Base-by-base conservation (phyloP, 257 asterid genomes). In the Verbascum thapsus region DNA sequence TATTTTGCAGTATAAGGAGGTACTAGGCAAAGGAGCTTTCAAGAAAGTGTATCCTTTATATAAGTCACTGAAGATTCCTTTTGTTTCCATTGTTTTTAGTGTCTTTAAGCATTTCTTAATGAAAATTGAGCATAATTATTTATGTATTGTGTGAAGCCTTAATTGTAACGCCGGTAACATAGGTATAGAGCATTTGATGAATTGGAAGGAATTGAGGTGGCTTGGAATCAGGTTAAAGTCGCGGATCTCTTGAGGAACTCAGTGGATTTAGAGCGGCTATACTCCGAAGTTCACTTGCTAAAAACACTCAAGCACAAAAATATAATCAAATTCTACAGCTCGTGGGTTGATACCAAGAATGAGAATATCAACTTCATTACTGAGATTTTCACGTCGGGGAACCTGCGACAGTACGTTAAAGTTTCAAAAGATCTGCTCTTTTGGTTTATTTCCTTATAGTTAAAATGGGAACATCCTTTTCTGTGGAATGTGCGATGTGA, bases 131-230 rank as follows among this genome's bases (percentile, higher is more conserved):
- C 35, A 1, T 19, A 23, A 43, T n/a, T n/a, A n/a, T n/a, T n/a
- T 45, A 30, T 13, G 22, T 53, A 42, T 40, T 19, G 40, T 44
- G 53, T 64, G 71, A 61, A 71, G 58, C 85, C 95, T 82, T 86
- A 74, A 83, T 58, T 66, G 64, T 67, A 55, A 74, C 70, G 76
- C n/a, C 53, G 74, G 63, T 23, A 26, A 82, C 38, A 58, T 78
- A 91, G 98, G 72, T 91, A 91, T 67, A 83, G 86, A 80, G 98
- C 96, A 63, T 91, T 91, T 79, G 98, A 91, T 76, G 94, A 85
- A 73, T 69, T 72, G 78, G 98, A 91, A 81, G 98, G 98, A 63
- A 91, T 91, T 45, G 98, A 91, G 80, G 96, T 85, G 66, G 98
- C 98, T 7, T 91, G 98, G 98, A 91, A 91, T 74, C 98, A 85